Conservation (phyloP, 768 basidiomycete genomes). For the Kwoniella sp. region DNA sequence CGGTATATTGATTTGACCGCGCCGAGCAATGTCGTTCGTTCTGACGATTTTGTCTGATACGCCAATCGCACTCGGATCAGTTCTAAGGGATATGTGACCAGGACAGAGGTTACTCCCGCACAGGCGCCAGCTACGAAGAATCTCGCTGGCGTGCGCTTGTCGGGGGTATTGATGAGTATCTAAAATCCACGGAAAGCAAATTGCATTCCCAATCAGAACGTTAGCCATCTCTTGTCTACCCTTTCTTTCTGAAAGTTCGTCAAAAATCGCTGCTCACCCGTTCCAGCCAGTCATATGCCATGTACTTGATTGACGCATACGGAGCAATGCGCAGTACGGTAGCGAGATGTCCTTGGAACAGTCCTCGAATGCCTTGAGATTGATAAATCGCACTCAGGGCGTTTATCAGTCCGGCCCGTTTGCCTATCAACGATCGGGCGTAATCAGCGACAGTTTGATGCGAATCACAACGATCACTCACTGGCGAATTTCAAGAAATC, state of each 20-base stretch:
- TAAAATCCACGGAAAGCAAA: conserved; percentile 49
- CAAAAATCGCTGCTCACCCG: conserved; percentile 60
- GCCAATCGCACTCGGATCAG: conserved; percentile 95
- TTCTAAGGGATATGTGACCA: conserved; percentile 93
- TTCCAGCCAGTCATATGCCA: conserved; percentile 89
- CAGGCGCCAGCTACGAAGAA: conserved; percentile 85
- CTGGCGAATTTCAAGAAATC: conserved; percentile 93
- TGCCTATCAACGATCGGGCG: conserved; percentile 66
- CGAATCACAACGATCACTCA: conserved; percentile 55
- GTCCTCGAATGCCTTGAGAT: conserved; percentile 68
- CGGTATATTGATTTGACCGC: conserved; percentile 65
- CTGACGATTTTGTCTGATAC: conserved; percentile 66
- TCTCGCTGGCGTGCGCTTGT: conserved; percentile 73
- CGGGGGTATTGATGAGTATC: conserved; percentile 82
- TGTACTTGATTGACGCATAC: conserved; percentile 95
- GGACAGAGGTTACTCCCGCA: conserved; percentile 83
- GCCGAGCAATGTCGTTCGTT: conserved; percentile 61
- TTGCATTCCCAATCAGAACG: background rate
- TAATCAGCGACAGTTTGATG: background rate
- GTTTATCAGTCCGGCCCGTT: conserved; percentile 79
- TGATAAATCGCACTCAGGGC: conserved; percentile 70
- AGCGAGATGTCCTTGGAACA: conserved; percentile 94
- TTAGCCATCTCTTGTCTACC: background rate
- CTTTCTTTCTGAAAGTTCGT: background rate
- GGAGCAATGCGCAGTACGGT: conserved; percentile 93